These are phyloP conservation scores for Paramarasmius palmivorus DNA, from an alignment of 1,284 basidiomycete species.

Conservation along the genomic window DNA sequence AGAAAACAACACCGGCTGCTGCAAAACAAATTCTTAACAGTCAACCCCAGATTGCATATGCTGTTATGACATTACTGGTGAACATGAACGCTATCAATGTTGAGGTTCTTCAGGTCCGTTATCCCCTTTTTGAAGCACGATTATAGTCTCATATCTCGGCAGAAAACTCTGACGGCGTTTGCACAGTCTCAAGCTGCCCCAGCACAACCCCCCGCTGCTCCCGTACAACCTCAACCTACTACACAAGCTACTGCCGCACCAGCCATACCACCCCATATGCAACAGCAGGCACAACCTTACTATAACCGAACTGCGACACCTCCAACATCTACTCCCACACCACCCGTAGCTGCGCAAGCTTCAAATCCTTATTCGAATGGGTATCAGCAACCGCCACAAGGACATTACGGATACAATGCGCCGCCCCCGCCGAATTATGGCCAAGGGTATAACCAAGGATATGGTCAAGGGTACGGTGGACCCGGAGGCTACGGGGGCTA, in stretches of 20 bases:
- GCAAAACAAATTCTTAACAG: conserved; percentile 66
- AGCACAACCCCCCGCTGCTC: conserved; percentile 4
- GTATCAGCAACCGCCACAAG: conserved; percentile 9
- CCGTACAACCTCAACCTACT: conserved; percentile 28
- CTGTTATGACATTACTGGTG: conserved; percentile 73
- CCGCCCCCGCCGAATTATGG: conserved; percentile 7
- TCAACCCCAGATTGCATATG: conserved; percentile 75
- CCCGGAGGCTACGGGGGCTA: conserved; percentile 6
- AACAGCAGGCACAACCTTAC: conserved; percentile 22
- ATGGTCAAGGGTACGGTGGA: background rate
- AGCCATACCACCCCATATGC: conserved; percentile 50
- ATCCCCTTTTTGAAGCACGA: background rate
- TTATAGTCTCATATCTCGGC: background rate
- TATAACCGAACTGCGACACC: conserved; percentile 48
- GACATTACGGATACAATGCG: conserved; percentile 18
- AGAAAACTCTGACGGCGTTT: conserved; percentile 37
- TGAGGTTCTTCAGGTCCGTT: conserved; percentile 65
- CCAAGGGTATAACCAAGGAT: background rate
- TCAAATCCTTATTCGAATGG: too few species aligned
- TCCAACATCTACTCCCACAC: conserved; percentile 23
- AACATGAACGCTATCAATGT: conserved; percentile 71
- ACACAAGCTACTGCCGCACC: conserved; percentile 26
- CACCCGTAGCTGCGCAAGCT: conserved; percentile 24
- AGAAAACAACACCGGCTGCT: conserved; percentile 75
- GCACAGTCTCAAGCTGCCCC: conserved; percentile 20